Base-by-base conservation (phyloP, 2,329 filamentous ascomycete species). In the Sporothrix globosa region DNA sequence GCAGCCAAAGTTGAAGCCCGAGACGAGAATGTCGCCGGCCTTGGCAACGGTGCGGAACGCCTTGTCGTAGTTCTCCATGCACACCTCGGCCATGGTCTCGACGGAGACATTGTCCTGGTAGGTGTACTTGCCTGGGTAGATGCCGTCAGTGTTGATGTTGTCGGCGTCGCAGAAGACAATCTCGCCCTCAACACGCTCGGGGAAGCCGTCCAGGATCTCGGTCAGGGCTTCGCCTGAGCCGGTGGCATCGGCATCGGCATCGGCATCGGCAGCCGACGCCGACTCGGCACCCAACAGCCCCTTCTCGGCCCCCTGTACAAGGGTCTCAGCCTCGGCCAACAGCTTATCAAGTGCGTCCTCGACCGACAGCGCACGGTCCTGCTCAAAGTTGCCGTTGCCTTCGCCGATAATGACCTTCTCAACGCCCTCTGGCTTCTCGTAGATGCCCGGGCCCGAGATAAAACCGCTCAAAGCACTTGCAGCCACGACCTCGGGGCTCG, bases 51-150 rank as follows among this genome's bases (percentile, higher is more conserved):
- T 79, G 11, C 84, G 79, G 78, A 97, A 97, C 0, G 83, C 78
- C 0, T 86, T 81, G 78, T 98, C 95, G 81, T 97, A 98, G 84
- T 98, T 98, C 78, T 91, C 87, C 93, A 98, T 97, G 80, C 91
- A 94, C 0, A 94, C 93, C 74, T 91, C 83, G 0, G 93, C 92
- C 95, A 98, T 97, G 70, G 88, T 88, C 72, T 92, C 90, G 0
- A 81, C 83, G 0, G 91, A 82, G 0, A 98, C 85, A 76, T 92
- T 86, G 77, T 98, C 94, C 78, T 96, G 92, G 80, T 98, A 98
- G 0, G 94, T 97, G 79, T 92, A 74, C 74, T 75, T 74, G 61
- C 72, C 93, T 0, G 93, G 91, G 79, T 98, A 98, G 78, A 98
- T 97, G 69, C 87, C 90, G 77, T 98, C 95, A 0, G 95, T 98